Conservation (phyloP, 1,139 yeast genomes). For the Candida tunisiensis region DNA sequence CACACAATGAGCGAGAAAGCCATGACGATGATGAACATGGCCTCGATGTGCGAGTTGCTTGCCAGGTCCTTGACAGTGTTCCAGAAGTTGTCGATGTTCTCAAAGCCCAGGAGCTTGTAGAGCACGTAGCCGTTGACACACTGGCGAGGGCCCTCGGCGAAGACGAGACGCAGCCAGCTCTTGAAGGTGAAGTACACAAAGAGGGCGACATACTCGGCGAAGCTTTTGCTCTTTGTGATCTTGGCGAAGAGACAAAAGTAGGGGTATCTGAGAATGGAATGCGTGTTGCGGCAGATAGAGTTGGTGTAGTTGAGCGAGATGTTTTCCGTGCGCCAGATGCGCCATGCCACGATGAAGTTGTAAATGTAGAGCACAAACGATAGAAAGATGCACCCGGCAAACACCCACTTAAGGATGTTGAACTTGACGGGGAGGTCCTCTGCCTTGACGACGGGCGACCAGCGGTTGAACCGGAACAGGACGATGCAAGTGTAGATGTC, state of each 20-base stretch:
- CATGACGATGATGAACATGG: conserved; percentile 60
- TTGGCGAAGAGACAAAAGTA: conserved; percentile 58
- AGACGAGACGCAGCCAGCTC: conserved; percentile 41
- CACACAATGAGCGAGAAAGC: conserved; percentile 60
- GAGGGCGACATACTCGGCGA: conserved; percentile 53
- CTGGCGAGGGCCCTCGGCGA: conserved; percentile 86
- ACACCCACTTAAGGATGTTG: conserved; percentile 61
- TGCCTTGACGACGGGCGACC: conserved; percentile 45
- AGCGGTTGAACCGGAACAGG: conserved; percentile 55
- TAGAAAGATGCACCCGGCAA: conserved; percentile 71
- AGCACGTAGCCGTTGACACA: conserved; percentile 64
- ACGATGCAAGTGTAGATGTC: conserved; percentile 72
- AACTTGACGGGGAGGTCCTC: conserved; percentile 45
- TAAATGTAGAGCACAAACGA: conserved; percentile 42
- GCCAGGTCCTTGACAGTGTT: conserved; percentile 44
- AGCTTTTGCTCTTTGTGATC: conserved; percentile 43
- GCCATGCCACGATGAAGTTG: conserved; percentile 43
- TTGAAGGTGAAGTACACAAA: conserved; percentile 51
- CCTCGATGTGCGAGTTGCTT: conserved; percentile 39
- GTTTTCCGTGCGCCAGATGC: conserved; percentile 40
- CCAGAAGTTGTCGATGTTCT: conserved; percentile 30
- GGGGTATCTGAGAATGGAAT: conserved; percentile 40
- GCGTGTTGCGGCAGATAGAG: conserved; percentile 39
- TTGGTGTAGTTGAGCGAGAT: conserved; percentile 57
- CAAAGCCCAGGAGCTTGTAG: conserved; percentile 31